These are phyloP conservation scores for Xylariaceae sp. DNA, from an alignment of 2,329 filamentous ascomycete species.

Conservation along the genomic window DNA sequence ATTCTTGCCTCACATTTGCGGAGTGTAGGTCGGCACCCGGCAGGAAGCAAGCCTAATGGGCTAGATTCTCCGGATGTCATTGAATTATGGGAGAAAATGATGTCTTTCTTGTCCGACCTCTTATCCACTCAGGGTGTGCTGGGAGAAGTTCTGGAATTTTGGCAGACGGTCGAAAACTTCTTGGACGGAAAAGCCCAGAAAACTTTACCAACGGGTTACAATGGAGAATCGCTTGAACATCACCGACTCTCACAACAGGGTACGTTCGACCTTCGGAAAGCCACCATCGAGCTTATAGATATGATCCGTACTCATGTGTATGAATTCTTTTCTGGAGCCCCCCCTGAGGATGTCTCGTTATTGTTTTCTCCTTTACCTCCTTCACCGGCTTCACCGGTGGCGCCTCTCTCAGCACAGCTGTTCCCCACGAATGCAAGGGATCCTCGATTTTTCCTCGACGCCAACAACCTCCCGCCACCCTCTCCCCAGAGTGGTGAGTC, in stretches of 20 bases:
- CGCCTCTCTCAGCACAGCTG: slow-evolving; percentile 47
- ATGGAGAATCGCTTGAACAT: slow-evolving; percentile 74
- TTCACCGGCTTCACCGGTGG: slow-evolving; percentile 57
- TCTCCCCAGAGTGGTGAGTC: slow-evolving; percentile 75
- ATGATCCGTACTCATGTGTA: slow-evolving; percentile 75
- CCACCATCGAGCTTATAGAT: slow-evolving; percentile 75
- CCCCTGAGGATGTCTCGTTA: slow-evolving; percentile 83
- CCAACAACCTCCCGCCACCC: slow-evolving; percentile 68
- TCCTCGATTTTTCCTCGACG: slow-evolving; percentile 75
- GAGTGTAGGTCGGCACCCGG: slow-evolving; percentile 63
- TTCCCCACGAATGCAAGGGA: slow-evolving; percentile 60
- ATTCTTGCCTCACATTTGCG: slow-evolving; percentile 72
- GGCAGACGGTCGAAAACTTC: slow-evolving; percentile 87
- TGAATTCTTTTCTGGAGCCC: slow-evolving; percentile 80
- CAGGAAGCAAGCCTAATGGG: slow-evolving; percentile 56
- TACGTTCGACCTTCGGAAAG: slow-evolving; percentile 68
- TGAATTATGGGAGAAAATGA: slow-evolving; percentile 89
- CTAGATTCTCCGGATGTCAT: slow-evolving; percentile 78
- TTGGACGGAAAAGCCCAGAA: slow-evolving; percentile 81
- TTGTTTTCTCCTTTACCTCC: slow-evolving; percentile 76
- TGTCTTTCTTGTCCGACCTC: slow-evolving; percentile 67
- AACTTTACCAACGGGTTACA: slow-evolving; percentile 72
- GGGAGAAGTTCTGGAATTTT: slow-evolving; percentile 88
- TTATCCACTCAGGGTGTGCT: slow-evolving; percentile 76
- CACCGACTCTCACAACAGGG: slow-evolving; percentile 73